phyloP scores from a whole-genome alignment of 805 yeast species.

The Scheffersomyces stipitis region DNA sequence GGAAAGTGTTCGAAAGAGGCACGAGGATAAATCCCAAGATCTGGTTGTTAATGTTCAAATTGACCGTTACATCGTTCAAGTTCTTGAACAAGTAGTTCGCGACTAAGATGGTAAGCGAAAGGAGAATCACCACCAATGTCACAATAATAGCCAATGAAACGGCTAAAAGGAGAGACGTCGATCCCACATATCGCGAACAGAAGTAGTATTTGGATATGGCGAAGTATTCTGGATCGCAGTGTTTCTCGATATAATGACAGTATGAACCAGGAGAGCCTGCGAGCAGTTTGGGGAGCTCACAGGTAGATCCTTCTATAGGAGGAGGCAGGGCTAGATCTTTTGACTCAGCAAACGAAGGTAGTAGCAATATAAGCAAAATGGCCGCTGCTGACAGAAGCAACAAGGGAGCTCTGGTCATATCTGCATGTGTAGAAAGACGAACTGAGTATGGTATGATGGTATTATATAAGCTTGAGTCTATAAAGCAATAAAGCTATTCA shows the following conservation, averaged over 20 bases:
- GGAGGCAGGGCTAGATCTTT: too few species aligned
- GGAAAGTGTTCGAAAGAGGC: constrained; percentile 37
- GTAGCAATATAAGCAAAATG: too few species aligned
- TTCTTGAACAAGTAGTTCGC: constrained; percentile 34
- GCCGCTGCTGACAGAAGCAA: too few species aligned
- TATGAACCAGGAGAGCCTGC: too few species aligned
- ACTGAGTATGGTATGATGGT: too few species aligned
- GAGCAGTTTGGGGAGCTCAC: too few species aligned
- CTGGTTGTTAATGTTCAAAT: constrained; percentile 24
- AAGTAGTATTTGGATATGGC: constrained; percentile 27
- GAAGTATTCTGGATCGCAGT: constrained; percentile 26
- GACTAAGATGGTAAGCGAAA: constrained; percentile 31
- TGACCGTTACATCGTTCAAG: constrained; percentile 25
- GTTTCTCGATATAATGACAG: constrained; percentile 16
- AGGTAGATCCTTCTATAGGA: too few species aligned
- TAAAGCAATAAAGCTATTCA: too few species aligned
- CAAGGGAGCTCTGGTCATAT: too few species aligned
- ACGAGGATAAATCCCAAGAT: constrained; percentile 33
- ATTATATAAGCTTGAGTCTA: too few species aligned
- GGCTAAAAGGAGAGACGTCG: constrained; percentile 6
- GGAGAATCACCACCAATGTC: constrained; percentile 15
- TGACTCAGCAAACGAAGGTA: too few species aligned
- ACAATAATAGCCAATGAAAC: constrained; percentile 10
- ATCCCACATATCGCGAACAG: constrained; percentile 22
- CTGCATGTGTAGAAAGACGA: too few species aligned